Evolutionary conservation across 345 rosid species (phyloP), one percentile per base, ranked within the genome.

Genomic region (Hibiscus trionum): DNA sequence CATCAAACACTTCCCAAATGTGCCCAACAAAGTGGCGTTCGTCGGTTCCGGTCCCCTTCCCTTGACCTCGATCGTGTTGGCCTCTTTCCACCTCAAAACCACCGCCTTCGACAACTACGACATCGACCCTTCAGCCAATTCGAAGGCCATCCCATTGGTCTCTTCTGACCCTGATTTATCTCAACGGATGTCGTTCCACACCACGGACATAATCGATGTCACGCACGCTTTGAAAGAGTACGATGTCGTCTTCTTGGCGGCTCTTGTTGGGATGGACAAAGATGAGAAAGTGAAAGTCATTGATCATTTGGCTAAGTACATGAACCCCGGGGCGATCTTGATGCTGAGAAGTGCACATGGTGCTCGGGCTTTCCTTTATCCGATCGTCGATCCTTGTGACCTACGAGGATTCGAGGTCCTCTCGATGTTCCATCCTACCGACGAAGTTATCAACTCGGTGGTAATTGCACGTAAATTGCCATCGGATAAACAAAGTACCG

Each of bases 11-110:
- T 72, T 31, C 61, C 39, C 82, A 0, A 71, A 65, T 61, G 77
- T 70, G 56, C 96, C 89, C 5, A 78, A 7, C 79, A 82, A 76
- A 14, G 70, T 93, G 9, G 98, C 98, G 61, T 93, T 93, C 35
- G 66, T 93, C 26, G 98, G 98, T 42, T 93, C 98, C 2, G 97
- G 98, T 24, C 96, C 97, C 7, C 91, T 93, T 15, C 98, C 98
- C 4, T 81, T 93, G 5, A 88, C 97, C 26, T 87, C 98, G 0
- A 77, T 93, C 11, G 93, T 93, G 12, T 76, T 93, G 50, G 97
- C 98, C 33, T 53, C 80, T 52, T 79, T 78, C 29, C 94, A 93
- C 77, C 86, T 93, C 47, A 73, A 88, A 10, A 77, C 69, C 35
- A 74, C 93, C 2, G 11, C 67, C 37, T 89, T 93, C 78, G 91